A percentile compares a stretch with the other conserved stretches of the same genome.
Conservation (phyloP, 2,329 filamentous ascomycete species). For the Monosporascus sp. region DNA sequence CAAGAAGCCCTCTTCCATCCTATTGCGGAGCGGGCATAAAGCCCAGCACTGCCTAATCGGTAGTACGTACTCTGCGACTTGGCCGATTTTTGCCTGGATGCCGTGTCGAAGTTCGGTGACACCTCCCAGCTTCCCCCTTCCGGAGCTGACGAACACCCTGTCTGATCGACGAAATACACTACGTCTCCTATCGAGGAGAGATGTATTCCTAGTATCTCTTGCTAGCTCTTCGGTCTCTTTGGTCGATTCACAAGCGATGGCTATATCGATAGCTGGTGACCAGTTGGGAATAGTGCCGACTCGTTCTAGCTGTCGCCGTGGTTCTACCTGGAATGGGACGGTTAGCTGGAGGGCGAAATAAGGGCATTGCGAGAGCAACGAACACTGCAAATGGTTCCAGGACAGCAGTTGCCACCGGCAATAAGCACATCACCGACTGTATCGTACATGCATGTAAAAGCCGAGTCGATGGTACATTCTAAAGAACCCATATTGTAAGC, state of each 20-base stretch:
- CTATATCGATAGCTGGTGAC: conserved; percentile 53
- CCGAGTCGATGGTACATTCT: conserved; percentile 69
- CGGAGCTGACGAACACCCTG: conserved; percentile 61
- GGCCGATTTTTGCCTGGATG: conserved; percentile 60
- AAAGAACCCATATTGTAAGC: conserved; percentile 58
- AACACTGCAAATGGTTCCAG: conserved; percentile 71
- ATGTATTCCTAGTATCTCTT: conserved; percentile 42
- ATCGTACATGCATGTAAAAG: conserved; percentile 71
- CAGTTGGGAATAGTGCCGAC: conserved; percentile 61
- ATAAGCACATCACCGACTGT: conserved; percentile 71
- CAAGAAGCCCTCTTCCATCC: conserved; percentile 26
- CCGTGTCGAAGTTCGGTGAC: conserved; percentile 67
- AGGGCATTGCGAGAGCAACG: conserved; percentile 16
- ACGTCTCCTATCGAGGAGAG: conserved; percentile 17
- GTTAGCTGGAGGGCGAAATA: conserved; percentile 2
- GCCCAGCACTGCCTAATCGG: conserved; percentile 50
- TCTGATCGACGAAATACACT: conserved; percentile 35
- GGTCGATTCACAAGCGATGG: conserved; percentile 35
- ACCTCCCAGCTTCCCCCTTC: conserved; percentile 55
- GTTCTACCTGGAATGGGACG: conserved; percentile 36
- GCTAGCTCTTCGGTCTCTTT: conserved; percentile 27
- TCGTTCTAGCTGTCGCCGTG: conserved; percentile 46
- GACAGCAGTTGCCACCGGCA: conserved; percentile 70
- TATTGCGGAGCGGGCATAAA: conserved; percentile 28
- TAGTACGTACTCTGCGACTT: conserved; percentile 46